Percentiles rank a stretch among this genome's conserved stretches.
Evolutionary conservation across 371 early-diverging fungal species (phyloP).

Genomic region (Fennellomyces sp.): DNA sequence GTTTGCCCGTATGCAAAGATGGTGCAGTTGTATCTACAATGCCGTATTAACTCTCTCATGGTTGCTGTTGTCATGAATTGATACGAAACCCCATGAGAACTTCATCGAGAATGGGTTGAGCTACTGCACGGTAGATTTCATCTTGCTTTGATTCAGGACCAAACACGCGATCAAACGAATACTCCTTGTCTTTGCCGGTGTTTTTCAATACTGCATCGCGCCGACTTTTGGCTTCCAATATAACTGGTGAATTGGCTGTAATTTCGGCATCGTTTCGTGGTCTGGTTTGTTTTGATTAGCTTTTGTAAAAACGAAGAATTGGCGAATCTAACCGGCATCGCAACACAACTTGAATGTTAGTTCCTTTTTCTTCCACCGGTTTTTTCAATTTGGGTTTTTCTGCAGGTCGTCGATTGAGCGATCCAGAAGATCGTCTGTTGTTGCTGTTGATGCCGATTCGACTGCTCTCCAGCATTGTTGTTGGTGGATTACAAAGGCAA

Average conservation of each 20-base stretch:
- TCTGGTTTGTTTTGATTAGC: constrained; percentile 8
- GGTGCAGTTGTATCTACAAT: constrained; percentile 88
- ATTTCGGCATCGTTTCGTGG: constrained; percentile 43
- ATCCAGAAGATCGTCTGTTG: not conserved
- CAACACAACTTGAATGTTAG: constrained; percentile 70
- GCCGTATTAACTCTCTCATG: too few species aligned
- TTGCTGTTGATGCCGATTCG: constrained; percentile 7
- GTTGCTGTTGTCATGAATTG: too few species aligned
- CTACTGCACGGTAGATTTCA: constrained; percentile 83
- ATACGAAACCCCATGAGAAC: constrained; percentile 44
- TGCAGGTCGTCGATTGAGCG: not conserved
- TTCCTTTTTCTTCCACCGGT: constrained; percentile 30
- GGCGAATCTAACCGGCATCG: constrained; percentile 61
- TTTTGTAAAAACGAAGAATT: not conserved
- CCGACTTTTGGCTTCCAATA: constrained; percentile 25
- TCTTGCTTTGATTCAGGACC: constrained; percentile 83
- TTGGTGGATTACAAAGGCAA: not conserved
- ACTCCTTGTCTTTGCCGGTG: constrained; percentile 58
- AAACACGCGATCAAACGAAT: constrained; percentile 93
- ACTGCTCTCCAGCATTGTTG: constrained; percentile 2
- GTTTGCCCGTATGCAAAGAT: constrained; percentile 97
- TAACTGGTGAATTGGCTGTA: constrained; percentile 33
- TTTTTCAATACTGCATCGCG: constrained; percentile 42
- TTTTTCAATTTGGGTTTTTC: constrained; percentile 8
- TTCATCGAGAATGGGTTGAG: constrained; percentile 84